These are phyloP conservation scores for Suhomyces kunorum DNA, from an alignment of 1,139 yeast genomes.

Conservation along the genomic window DNA sequence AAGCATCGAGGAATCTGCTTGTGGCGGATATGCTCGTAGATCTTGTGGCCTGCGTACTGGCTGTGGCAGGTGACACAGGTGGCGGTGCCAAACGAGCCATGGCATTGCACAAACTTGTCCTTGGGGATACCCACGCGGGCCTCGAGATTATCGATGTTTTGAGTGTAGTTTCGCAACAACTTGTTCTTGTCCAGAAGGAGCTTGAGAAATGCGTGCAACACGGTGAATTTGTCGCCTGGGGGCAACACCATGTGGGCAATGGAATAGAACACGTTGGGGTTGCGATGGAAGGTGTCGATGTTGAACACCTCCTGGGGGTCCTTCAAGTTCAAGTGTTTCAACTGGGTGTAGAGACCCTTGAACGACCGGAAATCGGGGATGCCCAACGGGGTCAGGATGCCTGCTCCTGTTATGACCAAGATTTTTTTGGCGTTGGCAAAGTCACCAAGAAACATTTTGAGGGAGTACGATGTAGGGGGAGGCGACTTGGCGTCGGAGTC, in stretches of 20 bases:
- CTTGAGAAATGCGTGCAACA: constrained; percentile 82
- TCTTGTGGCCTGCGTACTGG: constrained; percentile 63
- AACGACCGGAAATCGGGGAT: constrained; percentile 95
- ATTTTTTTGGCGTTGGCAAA: constrained; percentile 44
- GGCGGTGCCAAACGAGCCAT: constrained; percentile 93
- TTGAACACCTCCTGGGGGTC: constrained; percentile 97
- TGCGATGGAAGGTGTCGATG: constrained; percentile 64
- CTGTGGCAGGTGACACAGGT: constrained; percentile 79
- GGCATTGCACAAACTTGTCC: constrained; percentile 85
- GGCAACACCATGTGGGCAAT: constrained; percentile 89
- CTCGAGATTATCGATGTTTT: constrained; percentile 91
- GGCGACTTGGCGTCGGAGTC: neutral
- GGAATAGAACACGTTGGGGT: constrained; percentile 81
- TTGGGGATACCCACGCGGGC: constrained; percentile 74
- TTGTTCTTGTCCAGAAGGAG: constrained; percentile 75
- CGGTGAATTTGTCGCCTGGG: constrained; percentile 63
- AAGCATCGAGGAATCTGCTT: constrained; percentile 74
- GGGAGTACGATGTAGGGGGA: neutral
- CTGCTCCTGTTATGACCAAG: constrained; percentile 91
- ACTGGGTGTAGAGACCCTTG: constrained; percentile 77
- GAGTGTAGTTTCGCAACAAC: constrained; percentile 85
- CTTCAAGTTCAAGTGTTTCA: constrained; percentile 62
- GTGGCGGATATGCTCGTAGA: constrained; percentile 62
- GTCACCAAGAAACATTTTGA: constrained; percentile 14
- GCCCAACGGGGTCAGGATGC: constrained; percentile 89